These are phyloP conservation scores for Colletotrichum euphorbiae DNA, from an alignment of 2,329 filamentous ascomycete genomes.

Conservation along the genomic window DNA sequence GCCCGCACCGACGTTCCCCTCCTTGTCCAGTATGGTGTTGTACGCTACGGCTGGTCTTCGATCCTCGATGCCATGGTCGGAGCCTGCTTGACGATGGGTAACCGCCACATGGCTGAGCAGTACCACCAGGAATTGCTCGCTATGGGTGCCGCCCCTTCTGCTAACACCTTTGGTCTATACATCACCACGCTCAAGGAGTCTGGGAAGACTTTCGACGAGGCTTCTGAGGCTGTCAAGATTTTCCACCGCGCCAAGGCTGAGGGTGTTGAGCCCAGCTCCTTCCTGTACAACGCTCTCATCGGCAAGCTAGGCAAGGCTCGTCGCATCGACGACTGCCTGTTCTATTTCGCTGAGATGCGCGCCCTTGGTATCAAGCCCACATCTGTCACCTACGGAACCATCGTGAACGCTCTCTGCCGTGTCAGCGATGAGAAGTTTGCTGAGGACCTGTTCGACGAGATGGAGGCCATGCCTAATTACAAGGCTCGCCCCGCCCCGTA, in stretches of 20 bases:
- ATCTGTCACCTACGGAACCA: constrained; percentile 96
- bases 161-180: constrained; percentile 98
- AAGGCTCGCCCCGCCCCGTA: constrained; percentile 97
- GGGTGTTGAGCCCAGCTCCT: constrained; percentile 94
- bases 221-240: constrained; percentile 95
- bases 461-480: constrained; percentile 99
- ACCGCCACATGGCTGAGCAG: constrained; percentile 82
- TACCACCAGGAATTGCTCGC: constrained; percentile 92
- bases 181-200: constrained; percentile 99
- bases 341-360: constrained; percentile 99
- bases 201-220: constrained; percentile 97
- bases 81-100: constrained; percentile 85
- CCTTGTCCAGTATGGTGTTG: constrained; percentile 83
- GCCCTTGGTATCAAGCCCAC: constrained; percentile 92
- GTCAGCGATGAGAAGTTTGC: constrained; percentile 98
- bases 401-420: constrained; percentile 96
- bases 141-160: constrained; percentile 91
- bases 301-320: constrained; percentile 98
- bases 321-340: constrained; percentile 96
- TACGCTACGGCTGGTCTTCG: constrained; percentile 95
- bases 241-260: constrained; percentile 94
- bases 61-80: constrained; percentile 98
- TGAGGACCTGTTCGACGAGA: constrained; percentile 97
- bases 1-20: constrained; percentile 90
- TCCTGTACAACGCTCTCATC: constrained; percentile 97